Conservation (phyloP, 1,284 basidiomycete genomes). For the Leccinum griseonigrum region DNA sequence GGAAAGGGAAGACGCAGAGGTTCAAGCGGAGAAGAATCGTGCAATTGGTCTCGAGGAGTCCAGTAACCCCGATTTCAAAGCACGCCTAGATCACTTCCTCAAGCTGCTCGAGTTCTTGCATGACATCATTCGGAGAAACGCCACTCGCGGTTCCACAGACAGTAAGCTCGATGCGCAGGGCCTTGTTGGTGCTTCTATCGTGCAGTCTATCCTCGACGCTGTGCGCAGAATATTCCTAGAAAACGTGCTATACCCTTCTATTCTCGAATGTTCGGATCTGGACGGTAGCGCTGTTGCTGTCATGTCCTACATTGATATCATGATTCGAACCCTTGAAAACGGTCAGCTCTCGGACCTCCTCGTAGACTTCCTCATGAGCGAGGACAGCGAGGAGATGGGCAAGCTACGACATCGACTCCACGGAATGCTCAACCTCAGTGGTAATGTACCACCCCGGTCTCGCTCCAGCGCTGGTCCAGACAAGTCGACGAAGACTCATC, state of each 20-base stretch:
- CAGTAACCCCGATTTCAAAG: slow-evolving; percentile 72
- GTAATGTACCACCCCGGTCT: slow-evolving; percentile 36
- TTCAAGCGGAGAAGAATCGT: slow-evolving; percentile 52
- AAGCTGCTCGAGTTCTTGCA: slow-evolving; percentile 91
- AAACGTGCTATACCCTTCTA: slow-evolving; percentile 90
- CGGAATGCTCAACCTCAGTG: slow-evolving; percentile 47
- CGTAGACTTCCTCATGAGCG: slow-evolving; percentile 77
- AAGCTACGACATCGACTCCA: slow-evolving; percentile 41
- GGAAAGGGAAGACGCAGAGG: slow-evolving; percentile 56
- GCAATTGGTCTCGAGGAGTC: slow-evolving; percentile 74
- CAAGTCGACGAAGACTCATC: slow-evolving; percentile 46
- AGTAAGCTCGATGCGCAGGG: slow-evolving; percentile 52
- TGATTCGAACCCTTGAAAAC: slow-evolving; percentile 74
- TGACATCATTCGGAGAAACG: slow-evolving; percentile 76
- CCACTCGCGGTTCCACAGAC: slow-evolving; percentile 38
- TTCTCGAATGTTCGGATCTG: slow-evolving; percentile 88
- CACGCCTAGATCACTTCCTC: slow-evolving; percentile 83
- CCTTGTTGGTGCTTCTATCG: slow-evolving; percentile 73
- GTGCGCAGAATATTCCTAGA: slow-evolving; percentile 88
- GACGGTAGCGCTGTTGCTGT: slow-evolving; percentile 97
- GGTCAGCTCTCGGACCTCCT: slow-evolving; percentile 71
- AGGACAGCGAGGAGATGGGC: slow-evolving; percentile 70
- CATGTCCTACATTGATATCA: slow-evolving; percentile 93
- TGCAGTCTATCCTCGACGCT: slow-evolving; percentile 78
- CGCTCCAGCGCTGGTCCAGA: slow-evolving; percentile 32